Conservation (phyloP, 192 early-diverging fungal genomes). For the Entomortierella lignicola region DNA sequence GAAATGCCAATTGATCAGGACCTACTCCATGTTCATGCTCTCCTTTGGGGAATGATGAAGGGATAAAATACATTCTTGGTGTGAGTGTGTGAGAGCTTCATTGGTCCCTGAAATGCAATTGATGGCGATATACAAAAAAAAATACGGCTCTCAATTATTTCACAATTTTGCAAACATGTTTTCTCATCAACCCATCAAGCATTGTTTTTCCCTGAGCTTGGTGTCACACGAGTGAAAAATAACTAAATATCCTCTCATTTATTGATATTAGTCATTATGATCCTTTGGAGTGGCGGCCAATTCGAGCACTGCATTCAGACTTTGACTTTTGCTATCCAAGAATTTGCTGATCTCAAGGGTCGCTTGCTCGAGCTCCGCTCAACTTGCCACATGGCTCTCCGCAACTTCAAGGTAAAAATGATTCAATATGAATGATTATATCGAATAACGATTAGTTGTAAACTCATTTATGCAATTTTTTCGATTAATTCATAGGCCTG, state of each 20-base stretch:
- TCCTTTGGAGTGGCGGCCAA: constrained; percentile 68
- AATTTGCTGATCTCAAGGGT: constrained; percentile 62
- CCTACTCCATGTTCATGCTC: too few relatives aligned
- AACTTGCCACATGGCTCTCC: constrained; percentile 61
- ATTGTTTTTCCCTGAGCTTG: not conserved
- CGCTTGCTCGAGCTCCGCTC: constrained; percentile 66
- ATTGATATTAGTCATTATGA: constrained; percentile 57
- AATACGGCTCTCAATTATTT: constrained; percentile 9
- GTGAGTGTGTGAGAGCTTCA: constrained; percentile 16
- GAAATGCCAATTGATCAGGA: too few relatives aligned
- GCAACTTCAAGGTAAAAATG: constrained; percentile 54
- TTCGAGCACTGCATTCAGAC: constrained; percentile 68
- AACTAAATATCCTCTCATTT: not conserved
- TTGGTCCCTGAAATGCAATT: constrained; percentile 25
- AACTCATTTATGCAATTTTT: constrained; percentile 36
- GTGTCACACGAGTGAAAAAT: constrained; percentile 1
- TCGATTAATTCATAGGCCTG: constrained; percentile 52
- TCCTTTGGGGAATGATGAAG: not conserved
- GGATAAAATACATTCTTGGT: not conserved
- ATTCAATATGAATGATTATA: constrained; percentile 39
- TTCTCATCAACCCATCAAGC: not conserved
- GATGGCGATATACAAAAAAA: not conserved
- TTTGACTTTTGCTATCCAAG: constrained; percentile 64
- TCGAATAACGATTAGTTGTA: too few relatives aligned
- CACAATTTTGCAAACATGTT: not conserved